Evolutionary conservation across 768 basidiomycete species (phyloP).

Genomic region (Cyclocybe aegerita): DNA sequence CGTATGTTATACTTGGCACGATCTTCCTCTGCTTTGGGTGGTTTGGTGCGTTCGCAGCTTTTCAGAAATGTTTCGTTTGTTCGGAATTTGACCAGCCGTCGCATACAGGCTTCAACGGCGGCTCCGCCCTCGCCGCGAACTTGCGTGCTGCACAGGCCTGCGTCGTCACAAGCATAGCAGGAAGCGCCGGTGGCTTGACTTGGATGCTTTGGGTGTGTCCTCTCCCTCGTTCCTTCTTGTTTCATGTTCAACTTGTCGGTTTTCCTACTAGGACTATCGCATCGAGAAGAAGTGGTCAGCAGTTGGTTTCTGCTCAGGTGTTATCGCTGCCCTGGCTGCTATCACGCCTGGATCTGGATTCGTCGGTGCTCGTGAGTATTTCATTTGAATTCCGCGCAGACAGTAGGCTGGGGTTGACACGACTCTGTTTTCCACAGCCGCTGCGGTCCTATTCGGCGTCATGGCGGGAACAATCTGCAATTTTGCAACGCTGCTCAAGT

Average conservation of each 20-base stretch:
- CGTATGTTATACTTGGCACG: constrained; percentile 90
- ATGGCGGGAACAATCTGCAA: constrained; percentile 82
- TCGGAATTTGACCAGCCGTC: not conserved
- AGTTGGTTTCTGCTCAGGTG: constrained; percentile 93
- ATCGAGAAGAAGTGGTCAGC: constrained; percentile 89
- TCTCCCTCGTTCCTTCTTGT: not conserved
- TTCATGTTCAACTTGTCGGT: not conserved
- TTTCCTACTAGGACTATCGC: constrained; percentile 67
- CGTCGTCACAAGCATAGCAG: constrained; percentile 92
- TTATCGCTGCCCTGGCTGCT: constrained; percentile 86
- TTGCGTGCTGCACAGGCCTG: constrained; percentile 85
- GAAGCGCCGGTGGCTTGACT: constrained; percentile 80
- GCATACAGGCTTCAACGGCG: constrained; percentile 76
- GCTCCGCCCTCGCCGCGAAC: constrained; percentile 89
- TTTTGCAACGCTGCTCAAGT: constrained; percentile 90
- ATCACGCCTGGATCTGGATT: constrained; percentile 81
- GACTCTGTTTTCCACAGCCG: constrained; percentile 39
- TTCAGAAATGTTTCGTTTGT: not conserved
- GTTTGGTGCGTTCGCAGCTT: constrained; percentile 50
- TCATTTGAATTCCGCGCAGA: not conserved
- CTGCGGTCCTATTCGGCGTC: constrained; percentile 81
- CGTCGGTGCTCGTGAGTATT: constrained; percentile 64
- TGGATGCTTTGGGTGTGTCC: constrained; percentile 84
- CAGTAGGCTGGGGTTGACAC: not conserved
- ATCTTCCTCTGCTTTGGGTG: constrained; percentile 94